Conservation (phyloP, 2,329 filamentous ascomycete species). For the Arthrobotrys musiformis region DNA sequence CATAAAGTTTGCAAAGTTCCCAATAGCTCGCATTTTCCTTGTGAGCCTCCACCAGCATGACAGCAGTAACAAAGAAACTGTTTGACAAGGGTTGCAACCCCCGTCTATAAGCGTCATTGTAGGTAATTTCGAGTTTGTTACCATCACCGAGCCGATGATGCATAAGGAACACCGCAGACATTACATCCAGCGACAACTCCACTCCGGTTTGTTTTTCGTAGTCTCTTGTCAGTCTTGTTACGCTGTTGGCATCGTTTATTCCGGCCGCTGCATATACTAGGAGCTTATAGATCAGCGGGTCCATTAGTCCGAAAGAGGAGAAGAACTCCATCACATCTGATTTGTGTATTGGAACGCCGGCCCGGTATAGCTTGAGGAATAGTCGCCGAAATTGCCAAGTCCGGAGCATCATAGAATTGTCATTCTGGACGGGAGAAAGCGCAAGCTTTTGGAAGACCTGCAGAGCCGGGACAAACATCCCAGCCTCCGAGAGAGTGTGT, state of each 20-base stretch:
- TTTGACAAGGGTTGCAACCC: conserved; percentile 28
- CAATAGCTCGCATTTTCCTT: conserved; percentile 28
- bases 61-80: conserved; percentile 44
- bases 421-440: neutral
- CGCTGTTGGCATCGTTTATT: conserved; percentile 21
- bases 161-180: conserved; percentile 40
- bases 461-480: conserved; percentile 41
- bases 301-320: conserved; percentile 33
- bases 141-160: conserved; percentile 34
- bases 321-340: conserved; percentile 32
- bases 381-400: conserved; percentile 47
- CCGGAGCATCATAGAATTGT: neutral
- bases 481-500: conserved; percentile 24
- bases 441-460: conserved; percentile 45
- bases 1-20: conserved; percentile 32
- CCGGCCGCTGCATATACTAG: conserved; percentile 34
- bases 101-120: conserved; percentile 18
- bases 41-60: conserved; percentile 33
- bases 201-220: conserved; percentile 18
- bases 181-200: conserved; percentile 29
- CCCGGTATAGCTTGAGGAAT: conserved; percentile 40
- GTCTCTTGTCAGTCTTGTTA: conserved; percentile 5
- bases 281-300: conserved; percentile 49
- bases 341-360: conserved; percentile 44
- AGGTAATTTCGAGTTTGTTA: conserved; percentile 1